Conservation (phyloP, 495 filamentous ascomycete species). For the Achaetomiella virescens region DNA sequence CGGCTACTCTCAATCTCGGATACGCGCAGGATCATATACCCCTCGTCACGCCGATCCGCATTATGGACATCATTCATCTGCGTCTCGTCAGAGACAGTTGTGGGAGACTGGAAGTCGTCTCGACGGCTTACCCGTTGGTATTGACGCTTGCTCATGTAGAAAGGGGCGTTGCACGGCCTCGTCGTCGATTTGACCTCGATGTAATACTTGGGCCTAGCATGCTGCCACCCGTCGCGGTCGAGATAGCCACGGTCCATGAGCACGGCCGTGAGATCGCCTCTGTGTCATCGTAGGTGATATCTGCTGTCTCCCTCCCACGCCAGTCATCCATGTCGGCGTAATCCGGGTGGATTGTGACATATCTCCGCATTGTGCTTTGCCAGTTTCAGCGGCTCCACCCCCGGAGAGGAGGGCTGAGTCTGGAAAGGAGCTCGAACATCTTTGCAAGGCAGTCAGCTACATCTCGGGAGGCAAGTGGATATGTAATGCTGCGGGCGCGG, state of each 20-base stretch:
- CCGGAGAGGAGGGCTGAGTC: conserved; percentile 13
- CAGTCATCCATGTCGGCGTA: conserved; percentile 34
- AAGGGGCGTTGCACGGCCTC: conserved; percentile 27
- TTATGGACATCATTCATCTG: neutral
- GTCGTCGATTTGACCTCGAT: conserved; percentile 48
- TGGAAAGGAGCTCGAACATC: conserved; percentile 40
- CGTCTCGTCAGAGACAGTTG: neutral
- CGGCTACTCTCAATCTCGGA: neutral
- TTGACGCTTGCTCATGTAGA: conserved; percentile 41
- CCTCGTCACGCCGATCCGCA: neutral
- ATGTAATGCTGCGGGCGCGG: no score
- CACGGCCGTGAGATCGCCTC: conserved; percentile 25
- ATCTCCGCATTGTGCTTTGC: conserved; percentile 39
- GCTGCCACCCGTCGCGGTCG: conserved; percentile 16
- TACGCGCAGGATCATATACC: conserved; percentile 7
- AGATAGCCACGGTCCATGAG: conserved; percentile 35
- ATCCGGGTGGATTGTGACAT: conserved; percentile 29
- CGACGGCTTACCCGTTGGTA: conserved; percentile 27
- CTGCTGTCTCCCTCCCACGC: conserved; percentile 36
- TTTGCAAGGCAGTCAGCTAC: conserved; percentile 8
- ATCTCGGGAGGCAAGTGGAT: no score
- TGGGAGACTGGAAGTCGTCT: neutral
- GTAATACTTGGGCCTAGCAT: conserved; percentile 31
- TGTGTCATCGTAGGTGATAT: conserved; percentile 37
- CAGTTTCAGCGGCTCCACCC: conserved; percentile 34